phyloP scores from a whole-genome alignment of 768 basidiomycete species.

The Punctularia strigosozonata region DNA sequence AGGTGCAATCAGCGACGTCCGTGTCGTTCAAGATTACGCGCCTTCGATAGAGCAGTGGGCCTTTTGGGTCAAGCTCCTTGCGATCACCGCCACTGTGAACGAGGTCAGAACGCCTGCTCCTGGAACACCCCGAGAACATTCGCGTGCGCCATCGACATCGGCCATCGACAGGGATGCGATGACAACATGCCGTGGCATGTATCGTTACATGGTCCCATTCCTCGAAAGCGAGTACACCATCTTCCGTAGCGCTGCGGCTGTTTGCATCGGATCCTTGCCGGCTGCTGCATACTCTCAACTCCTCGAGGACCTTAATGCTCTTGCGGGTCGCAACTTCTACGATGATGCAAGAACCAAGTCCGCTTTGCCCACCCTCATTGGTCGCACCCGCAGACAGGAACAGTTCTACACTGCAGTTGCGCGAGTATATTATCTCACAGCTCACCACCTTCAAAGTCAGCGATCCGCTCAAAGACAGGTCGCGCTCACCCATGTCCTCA shows the following conservation, averaged over 20 bases:
- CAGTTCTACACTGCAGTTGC: constrained; percentile 80
- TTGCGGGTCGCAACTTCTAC: constrained; percentile 75
- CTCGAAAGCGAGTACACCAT: constrained; percentile 75
- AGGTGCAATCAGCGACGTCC: too few species aligned
- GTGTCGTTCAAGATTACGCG: constrained; percentile 47
- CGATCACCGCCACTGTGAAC: constrained; percentile 61
- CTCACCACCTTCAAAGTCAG: constrained; percentile 62
- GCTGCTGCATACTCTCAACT: constrained; percentile 66
- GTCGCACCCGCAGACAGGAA: constrained; percentile 59
- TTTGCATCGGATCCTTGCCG: constrained; percentile 84
- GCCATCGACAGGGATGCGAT: constrained; percentile 75
- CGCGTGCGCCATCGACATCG: constrained; percentile 57
- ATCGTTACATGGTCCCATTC: constrained; percentile 78
- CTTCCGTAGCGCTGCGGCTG: constrained; percentile 78
- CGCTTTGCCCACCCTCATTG: constrained; percentile 29
- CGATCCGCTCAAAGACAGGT: constrained; percentile 57
- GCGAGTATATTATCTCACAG: constrained; percentile 80
- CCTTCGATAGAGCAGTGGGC: constrained; percentile 67
- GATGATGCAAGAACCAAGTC: constrained; percentile 55
- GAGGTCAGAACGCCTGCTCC: constrained; percentile 51
- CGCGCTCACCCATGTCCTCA: constrained; percentile 68
- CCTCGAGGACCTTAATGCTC: constrained; percentile 71
- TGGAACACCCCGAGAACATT: constrained; percentile 58
- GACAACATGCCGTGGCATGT: constrained; percentile 71
- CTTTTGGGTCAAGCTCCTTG: constrained; percentile 76